A percentile compares a stretch with the other conserved stretches of the same genome.
phyloP scores from a whole-genome alignment of 441 rosid species.

The Bruguiera hainesii region DNA sequence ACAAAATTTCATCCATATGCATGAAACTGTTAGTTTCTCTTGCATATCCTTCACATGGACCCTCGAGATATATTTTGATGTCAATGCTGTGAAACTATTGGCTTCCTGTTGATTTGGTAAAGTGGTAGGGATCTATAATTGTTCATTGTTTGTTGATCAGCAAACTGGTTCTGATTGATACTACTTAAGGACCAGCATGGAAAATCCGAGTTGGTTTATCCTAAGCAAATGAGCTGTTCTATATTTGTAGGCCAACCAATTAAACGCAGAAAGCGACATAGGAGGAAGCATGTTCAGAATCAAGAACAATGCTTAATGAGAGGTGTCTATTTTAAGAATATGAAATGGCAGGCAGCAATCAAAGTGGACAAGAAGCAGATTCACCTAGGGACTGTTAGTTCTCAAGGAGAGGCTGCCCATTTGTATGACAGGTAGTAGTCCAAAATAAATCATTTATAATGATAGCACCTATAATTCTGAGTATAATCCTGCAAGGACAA shows the following conservation, averaged over 20 bases:
- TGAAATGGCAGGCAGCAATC: conserved; percentile 99
- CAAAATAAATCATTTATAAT: conserved; percentile 4
- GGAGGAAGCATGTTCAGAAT: conserved; percentile 79
- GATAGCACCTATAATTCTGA: not conserved
- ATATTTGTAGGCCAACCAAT: conserved; percentile 57
- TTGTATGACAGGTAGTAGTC: conserved; percentile 72
- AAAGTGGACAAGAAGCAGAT: conserved; percentile 97
- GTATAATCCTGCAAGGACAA: not conserved
- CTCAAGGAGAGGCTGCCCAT: conserved; percentile 95
- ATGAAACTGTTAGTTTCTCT: too few relatives aligned
- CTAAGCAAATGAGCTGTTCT: not conserved
- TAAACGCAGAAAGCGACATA: conserved; percentile 86
- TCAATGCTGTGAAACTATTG: too few relatives aligned
- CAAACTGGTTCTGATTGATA: not conserved
- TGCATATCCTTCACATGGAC: too few relatives aligned
- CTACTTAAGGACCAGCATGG: not conserved
- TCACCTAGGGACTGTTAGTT: conserved; percentile 90
- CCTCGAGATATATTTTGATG: too few relatives aligned
- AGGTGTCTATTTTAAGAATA: conserved; percentile 98
- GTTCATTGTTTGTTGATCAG: too few relatives aligned
- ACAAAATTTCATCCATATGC: too few relatives aligned
- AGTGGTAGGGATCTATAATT: too few relatives aligned
- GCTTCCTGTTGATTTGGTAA: too few relatives aligned
- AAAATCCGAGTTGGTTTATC: not conserved
- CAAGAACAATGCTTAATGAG: conserved; percentile 96